Percentiles rank a stretch among this genome's conserved stretches.
phyloP scores from a whole-genome alignment of 441 rosid species.

The Viola pubescens region DNA sequence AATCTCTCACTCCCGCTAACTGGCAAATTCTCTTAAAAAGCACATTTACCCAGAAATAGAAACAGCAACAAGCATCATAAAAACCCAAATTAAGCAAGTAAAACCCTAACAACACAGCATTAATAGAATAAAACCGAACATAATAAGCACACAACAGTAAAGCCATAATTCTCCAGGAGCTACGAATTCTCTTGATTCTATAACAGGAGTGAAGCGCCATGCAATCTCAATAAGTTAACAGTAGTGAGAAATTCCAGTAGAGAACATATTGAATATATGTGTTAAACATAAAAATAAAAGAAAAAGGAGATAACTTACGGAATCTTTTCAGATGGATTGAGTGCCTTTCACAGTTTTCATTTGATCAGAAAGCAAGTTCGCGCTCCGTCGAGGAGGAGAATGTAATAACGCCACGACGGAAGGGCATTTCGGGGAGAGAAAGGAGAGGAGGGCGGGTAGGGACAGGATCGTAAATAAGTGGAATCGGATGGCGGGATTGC shows the following conservation, averaged over 20 bases:
- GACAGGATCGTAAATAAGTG: conserved; percentile 31
- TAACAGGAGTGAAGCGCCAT: not conserved
- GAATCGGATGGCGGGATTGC: conserved; percentile 19
- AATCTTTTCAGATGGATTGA: conserved; percentile 20
- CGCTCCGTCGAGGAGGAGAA: conserved; percentile 4
- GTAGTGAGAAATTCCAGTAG: not conserved
- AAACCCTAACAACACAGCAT: not conserved
- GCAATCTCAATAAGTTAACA: not conserved
- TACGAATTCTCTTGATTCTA: not conserved
- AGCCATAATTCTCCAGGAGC: not conserved
- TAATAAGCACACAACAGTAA: not conserved
- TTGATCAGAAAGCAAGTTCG: conserved; percentile 15
- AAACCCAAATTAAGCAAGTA: not conserved
- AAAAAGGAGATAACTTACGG: not conserved
- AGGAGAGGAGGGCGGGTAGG: conserved; percentile 5
- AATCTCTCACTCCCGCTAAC: too few species aligned
- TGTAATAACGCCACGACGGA: conserved; percentile 16
- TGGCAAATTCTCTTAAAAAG: too few species aligned
- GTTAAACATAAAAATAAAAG: not conserved
- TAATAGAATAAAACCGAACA: not conserved
- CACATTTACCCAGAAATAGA: too few species aligned
- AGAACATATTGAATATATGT: not conserved
- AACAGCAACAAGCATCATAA: not conserved
- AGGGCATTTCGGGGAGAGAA: conserved; percentile 24
- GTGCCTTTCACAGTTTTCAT: conserved; percentile 12